Conservation (phyloP, 108 stramenopile genomes). For the Nitzschia inconspicua region DNA sequence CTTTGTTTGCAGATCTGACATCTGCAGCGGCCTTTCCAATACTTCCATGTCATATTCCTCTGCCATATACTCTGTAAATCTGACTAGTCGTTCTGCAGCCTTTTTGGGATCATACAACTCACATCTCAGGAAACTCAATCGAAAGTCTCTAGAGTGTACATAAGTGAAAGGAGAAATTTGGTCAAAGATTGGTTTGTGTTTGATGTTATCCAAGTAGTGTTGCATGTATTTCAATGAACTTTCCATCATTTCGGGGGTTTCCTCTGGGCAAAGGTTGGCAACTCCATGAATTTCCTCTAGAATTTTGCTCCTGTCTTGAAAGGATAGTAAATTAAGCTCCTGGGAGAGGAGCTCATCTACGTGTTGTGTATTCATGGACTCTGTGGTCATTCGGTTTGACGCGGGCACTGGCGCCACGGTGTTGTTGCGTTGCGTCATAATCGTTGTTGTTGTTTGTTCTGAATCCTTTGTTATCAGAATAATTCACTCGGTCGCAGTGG, state of each 20-base stretch:
- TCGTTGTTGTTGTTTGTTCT: too few species aligned
- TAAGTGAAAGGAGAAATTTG: constrained; percentile 12
- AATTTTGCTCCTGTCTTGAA: background rate
- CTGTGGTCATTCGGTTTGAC: too few species aligned
- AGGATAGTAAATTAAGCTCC: background rate
- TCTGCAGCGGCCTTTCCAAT: background rate
- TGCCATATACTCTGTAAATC: constrained; percentile 21
- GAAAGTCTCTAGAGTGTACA: constrained; percentile 21
- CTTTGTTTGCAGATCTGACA: background rate
- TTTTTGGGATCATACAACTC: constrained; percentile 29
- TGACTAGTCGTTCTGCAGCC: constrained; percentile 24
- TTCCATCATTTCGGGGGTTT: background rate
- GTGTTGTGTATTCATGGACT: too few species aligned
- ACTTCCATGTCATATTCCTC: constrained; percentile 23
- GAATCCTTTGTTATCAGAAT: too few species aligned
- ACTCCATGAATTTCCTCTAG: constrained; percentile 4
- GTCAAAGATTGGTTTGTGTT: too few species aligned
- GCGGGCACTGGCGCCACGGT: too few species aligned
- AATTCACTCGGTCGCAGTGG: too few species aligned
- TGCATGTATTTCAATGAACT: background rate
- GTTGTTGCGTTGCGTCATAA: too few species aligned
- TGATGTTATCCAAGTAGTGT: background rate
- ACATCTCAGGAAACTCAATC: constrained; percentile 33
- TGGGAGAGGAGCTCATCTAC: constrained; percentile 1
- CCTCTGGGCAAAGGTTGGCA: background rate